Conservation (phyloP, 208 protist species). For the Leishmania amazonensis region DNA sequence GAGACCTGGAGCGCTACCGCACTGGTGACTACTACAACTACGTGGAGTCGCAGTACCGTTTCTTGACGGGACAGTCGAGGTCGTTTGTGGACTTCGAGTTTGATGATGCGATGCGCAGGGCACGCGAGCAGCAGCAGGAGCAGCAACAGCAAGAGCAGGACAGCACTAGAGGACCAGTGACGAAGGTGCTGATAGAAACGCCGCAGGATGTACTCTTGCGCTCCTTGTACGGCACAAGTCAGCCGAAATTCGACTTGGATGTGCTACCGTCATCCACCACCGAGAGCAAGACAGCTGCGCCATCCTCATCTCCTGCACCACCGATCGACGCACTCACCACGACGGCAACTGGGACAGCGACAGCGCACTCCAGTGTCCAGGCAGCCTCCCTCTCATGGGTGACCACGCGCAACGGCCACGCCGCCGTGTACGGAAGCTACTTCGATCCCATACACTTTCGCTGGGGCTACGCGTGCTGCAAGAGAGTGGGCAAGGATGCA, state of each 20-base stretch:
- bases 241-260: background rate
- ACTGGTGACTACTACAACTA: constrained; percentile 79
- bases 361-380: constrained; percentile 5
- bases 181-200: constrained; percentile 16
- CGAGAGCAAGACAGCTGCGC: background rate
- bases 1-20: constrained; percentile 78
- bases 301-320: constrained; percentile 2
- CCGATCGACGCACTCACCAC: background rate
- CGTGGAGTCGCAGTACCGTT: constrained; percentile 80
- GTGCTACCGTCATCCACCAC: background rate
- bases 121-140: constrained; percentile 14
- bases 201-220: constrained; percentile 49
- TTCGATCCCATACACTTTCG: constrained; percentile 55
- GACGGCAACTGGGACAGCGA: background rate
- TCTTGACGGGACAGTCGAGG: constrained; percentile 72
- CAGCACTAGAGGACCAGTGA: background rate
- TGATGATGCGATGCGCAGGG: constrained; percentile 51
- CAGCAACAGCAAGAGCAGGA: background rate
- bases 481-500: constrained; percentile 48
- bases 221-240: constrained; percentile 54
- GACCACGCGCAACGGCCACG: constrained; percentile 54
- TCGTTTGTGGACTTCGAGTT: constrained; percentile 88
- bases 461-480: constrained; percentile 88
- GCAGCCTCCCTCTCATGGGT: constrained; percentile 23
- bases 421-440: constrained; percentile 72